Conservation (phyloP, 73 alveolate species). For the Tetrahymena borealis region DNA sequence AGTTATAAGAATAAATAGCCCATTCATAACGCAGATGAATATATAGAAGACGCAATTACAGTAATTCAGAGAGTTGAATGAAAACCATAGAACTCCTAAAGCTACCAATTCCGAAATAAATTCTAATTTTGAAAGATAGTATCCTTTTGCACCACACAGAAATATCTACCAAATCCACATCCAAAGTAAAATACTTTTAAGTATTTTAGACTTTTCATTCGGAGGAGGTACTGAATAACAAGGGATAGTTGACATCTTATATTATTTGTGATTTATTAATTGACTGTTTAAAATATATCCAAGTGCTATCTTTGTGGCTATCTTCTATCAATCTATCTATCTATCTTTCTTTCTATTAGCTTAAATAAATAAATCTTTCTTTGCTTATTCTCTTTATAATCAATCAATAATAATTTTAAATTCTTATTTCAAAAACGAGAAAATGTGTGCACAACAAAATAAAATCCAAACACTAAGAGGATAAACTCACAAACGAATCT, state of each 20-base stretch:
- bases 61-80: not conserved
- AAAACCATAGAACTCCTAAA: not conserved
- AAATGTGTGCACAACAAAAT: no score
- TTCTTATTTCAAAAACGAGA: no score
- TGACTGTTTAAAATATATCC: not conserved
- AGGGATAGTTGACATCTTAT: not conserved
- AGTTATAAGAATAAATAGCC: not conserved
- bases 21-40: not conserved
- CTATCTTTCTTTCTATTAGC: no score
- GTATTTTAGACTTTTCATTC: not conserved
- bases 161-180: not conserved
- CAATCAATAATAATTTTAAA: no score
- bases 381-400: no score
- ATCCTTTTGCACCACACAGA: not conserved
- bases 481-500: no score
- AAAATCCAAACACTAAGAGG: no score
- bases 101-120: not conserved
- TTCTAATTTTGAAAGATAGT: not conserved
- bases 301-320: not conserved
- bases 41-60: not conserved
- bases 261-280: not conserved
- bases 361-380: no score
- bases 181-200: not conserved
- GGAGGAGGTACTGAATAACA: not conserved
- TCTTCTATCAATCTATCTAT: not conserved